These are phyloP conservation scores for Aaosphaeria arxii DNA, from an alignment of 2,329 filamentous ascomycete genomes.

Conservation along the genomic window DNA sequence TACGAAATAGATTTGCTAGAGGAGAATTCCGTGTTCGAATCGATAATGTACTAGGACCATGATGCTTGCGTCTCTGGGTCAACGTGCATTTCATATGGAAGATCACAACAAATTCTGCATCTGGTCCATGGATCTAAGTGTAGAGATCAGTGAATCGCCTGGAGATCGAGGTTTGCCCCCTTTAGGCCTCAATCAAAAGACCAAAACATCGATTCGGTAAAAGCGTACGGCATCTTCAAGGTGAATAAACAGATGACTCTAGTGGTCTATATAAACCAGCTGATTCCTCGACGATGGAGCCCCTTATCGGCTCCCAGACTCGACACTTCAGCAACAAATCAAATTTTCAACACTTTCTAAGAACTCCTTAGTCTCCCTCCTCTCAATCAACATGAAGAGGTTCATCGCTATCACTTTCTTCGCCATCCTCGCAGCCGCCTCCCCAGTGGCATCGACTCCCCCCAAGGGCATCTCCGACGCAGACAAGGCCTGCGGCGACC, in stretches of 20 bases:
- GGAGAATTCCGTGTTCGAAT: no score
- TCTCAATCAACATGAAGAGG: slow-evolving; percentile 12
- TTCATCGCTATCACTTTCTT: slow-evolving; percentile 9
- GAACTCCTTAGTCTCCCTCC: not conserved
- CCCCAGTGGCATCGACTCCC: slow-evolving; percentile 2
- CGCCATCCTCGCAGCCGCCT: slow-evolving; percentile 7
- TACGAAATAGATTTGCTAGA: no score
- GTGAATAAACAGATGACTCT: no score
- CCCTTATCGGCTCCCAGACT: not conserved
- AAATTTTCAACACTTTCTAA: slow-evolving; percentile 1
- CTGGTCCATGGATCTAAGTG: no score
- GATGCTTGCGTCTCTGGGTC: no score
- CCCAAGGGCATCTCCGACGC: slow-evolving; percentile 5
- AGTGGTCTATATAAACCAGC: no score
- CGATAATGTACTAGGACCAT: no score
- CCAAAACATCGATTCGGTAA: no score
- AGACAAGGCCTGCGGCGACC: slow-evolving; percentile 5
- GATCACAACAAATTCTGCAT: not conserved
- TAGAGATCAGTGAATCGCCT: no score
- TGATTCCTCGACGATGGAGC: not conserved
- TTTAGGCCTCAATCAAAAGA: no score
- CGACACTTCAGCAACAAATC: not conserved
- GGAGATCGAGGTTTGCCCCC: no score
- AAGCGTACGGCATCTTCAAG: no score
- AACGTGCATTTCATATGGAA: not conserved